Conservation (phyloP, 73 alveolate genomes). For the Stentor roeselii region DNA sequence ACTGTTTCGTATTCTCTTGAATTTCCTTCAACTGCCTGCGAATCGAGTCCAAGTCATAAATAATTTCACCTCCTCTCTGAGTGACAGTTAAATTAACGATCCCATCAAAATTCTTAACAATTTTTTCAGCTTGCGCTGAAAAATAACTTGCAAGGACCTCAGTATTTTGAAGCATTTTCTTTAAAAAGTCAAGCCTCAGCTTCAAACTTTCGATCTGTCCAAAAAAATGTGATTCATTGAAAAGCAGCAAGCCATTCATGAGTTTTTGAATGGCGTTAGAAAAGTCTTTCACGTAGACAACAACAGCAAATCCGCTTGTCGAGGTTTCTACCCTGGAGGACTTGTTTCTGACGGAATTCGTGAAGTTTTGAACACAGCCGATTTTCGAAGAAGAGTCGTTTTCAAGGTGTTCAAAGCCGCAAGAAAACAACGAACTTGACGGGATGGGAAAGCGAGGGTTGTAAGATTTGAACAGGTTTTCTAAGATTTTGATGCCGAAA, state of each 20-base stretch:
- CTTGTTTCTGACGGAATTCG: slow-evolving; percentile 53
- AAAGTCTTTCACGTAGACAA: slow-evolving; percentile 54
- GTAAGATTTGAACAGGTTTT: too few relatives aligned
- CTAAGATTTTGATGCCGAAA: neutral
- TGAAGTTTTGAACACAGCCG: slow-evolving; percentile 44
- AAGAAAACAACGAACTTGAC: neutral
- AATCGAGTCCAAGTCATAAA: neutral
- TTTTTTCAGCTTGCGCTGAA: neutral
- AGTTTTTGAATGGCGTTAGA: slow-evolving; percentile 48
- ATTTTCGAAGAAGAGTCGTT: slow-evolving; percentile 36
- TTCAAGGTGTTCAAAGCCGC: neutral
- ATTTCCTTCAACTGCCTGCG: slow-evolving; percentile 3
- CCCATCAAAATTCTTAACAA: neutral
- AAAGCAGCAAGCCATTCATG: slow-evolving; percentile 42
- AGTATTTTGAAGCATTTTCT: slow-evolving; percentile 21
- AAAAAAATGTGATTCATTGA: neutral
- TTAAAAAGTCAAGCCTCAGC: slow-evolving; percentile 49
- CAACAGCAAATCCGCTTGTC: slow-evolving; percentile 66
- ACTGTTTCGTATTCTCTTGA: neutral
- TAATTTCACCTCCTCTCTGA: neutral
- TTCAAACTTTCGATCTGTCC: slow-evolving; percentile 33
- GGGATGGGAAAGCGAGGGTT: neutral
- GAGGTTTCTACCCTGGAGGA: slow-evolving; percentile 66
- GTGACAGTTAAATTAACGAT: neutral
- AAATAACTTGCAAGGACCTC: neutral